Base-by-base conservation (phyloP, 768 basidiomycete genomes). In the Pleurotus platypus region DNA sequence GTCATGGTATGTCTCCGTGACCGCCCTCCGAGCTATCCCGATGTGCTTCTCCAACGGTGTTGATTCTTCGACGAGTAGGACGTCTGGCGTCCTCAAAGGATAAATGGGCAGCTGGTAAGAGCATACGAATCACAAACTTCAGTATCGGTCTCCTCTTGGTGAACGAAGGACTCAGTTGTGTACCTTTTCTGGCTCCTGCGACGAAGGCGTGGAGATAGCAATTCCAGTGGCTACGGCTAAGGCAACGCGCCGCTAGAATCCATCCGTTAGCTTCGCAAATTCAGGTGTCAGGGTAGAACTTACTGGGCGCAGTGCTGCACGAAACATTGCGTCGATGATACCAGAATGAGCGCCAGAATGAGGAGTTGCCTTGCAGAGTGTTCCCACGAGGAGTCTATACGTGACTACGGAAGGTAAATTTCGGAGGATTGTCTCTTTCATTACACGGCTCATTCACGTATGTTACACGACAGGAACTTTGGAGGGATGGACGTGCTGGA, bases 11-110 rank as follows among this genome's bases (percentile, higher is more conserved):
- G 80, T 77, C 0, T 75, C 70, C n/a, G 81, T 83, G 2, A 82
- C 78, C 26, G 82, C 74, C 59, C 81, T 77, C 57, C 96, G 80
- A 3, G 78, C 85, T 16, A 78, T 75, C 13, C 90, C 87, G 57
- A 98, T 93, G 58, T 87, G 84, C 35, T 78, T 73, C 69, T 94
- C 89, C 27, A 98, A 81, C 16, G 82, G 81, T 1, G 90, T 88
- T 2, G 86, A 81, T 3, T 78, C 79, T 61, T 92, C 88, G 49
- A 91, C 79, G 6, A 98, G 82, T 20, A 90, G 63, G 39, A 93
- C 71, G 11, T 89, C 85, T 5, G 80, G 72, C 9, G 79, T 78
- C 1, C 82, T 76, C 4, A 69, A 63, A 2, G 90, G 81, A 75
- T 98, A 97, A 73, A 98, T 91, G 24, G 93, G 83, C 51, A 89